Base-by-base conservation (phyloP, 768 basidiomycete species). In the Kwoniella dejecticola region DNA sequence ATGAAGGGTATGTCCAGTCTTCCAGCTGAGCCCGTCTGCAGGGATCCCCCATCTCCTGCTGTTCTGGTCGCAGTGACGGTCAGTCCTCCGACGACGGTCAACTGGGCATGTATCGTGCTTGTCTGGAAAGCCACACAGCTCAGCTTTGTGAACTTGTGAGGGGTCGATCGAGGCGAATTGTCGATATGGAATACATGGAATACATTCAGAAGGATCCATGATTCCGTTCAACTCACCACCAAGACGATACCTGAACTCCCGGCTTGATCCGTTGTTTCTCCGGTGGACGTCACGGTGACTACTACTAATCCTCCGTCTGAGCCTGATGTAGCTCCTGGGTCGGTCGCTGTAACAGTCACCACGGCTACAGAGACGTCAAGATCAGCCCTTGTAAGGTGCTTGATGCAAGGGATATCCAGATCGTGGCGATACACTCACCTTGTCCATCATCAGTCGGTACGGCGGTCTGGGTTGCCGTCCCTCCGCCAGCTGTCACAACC, bases 341-440 rank as follows among this genome's bases (percentile, higher is more conserved):
- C 58, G 5, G 58, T 60, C 15, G 38, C 58, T 15, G 58, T 60
- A 15, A 60, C 49, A 11, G 58, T 60, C 8, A 60, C 58, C 8
- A 60, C 58, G 42, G 49, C 58, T 52, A 59, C 13, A 36, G 13
- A 42, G 41, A 42, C 17, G 6, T 42, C n/a, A 12, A n/a, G 19
- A 42, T 42, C 52, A 19, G 23, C 17, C 13, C 6, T 10, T 4
- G 24, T 8, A 54, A 15, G 15, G 26, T 24, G 3, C 42, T 24
- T 12, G n/a, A 15, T 26, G 8, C 3, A 41, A 24, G 13, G 29
- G 17, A 10, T n/a, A 53, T 23, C 11, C 15, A 17, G 29, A 31
- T 5, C 31, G 7, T n/a, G 6, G 41, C 26, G 12, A 10, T 21
- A 17, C 12, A 42, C 57, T 59, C 36, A 59, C 58, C 50, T 40